A percentile compares a stretch with the other conserved stretches of the same genome.
Evolutionary conservation across 2,329 filamentous ascomycete species (phyloP).

Genomic region (Didymella keratinophila): DNA sequence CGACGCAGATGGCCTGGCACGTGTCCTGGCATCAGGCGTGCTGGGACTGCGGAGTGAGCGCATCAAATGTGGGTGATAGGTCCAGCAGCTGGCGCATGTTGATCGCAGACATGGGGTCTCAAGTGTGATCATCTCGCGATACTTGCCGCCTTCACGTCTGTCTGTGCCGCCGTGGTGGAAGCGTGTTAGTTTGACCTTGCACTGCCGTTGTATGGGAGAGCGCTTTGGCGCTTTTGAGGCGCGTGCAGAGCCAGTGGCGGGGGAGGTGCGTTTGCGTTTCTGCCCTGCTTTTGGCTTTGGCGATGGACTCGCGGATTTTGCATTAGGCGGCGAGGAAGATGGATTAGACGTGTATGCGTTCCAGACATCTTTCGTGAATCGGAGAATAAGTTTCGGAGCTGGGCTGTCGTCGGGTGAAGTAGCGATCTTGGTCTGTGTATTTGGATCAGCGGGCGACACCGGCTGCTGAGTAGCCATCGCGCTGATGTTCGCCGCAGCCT

Average conservation of each 20-base stretch:
- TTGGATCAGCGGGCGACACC: not conserved
- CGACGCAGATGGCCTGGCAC: too few species aligned
- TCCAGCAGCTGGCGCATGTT: constrained; percentile 26
- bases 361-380: constrained; percentile 24
- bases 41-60: too few species aligned
- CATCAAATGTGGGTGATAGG: too few species aligned
- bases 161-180: constrained; percentile 32
- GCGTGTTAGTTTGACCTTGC: constrained; percentile 24
- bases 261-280: not conserved
- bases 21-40: too few species aligned
- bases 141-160: constrained; percentile 9
- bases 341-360: constrained; percentile 6
- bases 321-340: too few species aligned
- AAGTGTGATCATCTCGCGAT: constrained; percentile 17
- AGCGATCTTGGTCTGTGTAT: not conserved
- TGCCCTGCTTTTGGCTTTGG: not conserved
- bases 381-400: constrained; percentile 4
- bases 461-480: not conserved
- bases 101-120: constrained; percentile 24
- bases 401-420: not conserved
- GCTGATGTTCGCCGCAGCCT: not conserved
- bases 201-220: constrained; percentile 9
- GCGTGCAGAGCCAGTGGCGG: not conserved
- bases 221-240: not conserved
- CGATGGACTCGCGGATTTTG: too few species aligned